phyloP scores from a whole-genome alignment of 768 basidiomycete species.

The Kwoniella mangroviensis region DNA sequence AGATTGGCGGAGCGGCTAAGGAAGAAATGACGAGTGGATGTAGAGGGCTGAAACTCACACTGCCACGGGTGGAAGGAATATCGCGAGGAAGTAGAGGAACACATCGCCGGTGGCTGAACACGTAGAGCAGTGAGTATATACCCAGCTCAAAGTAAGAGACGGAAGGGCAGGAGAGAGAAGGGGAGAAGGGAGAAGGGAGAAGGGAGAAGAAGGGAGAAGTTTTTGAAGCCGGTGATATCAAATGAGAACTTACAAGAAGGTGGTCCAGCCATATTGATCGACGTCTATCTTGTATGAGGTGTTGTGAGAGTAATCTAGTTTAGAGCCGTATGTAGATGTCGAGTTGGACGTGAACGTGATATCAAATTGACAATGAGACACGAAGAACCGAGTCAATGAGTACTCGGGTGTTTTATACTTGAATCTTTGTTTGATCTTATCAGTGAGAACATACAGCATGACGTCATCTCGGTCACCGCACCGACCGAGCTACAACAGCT shows the following conservation, averaged over 20 bases:
- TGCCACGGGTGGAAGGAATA: conserved; percentile 52
- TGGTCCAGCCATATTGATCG: conserved; percentile 25
- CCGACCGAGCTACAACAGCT: no score
- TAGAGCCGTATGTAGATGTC: background rate
- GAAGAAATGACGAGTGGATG: background rate
- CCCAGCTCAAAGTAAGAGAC: background rate
- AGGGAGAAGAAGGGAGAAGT: background rate
- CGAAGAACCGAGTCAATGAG: background rate
- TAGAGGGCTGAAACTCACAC: conserved; percentile 38
- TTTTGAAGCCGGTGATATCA: background rate
- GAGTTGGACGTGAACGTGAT: background rate
- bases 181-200: background rate
- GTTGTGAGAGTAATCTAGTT: no score
- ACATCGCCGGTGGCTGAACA: conserved; percentile 54
- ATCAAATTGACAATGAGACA: background rate
- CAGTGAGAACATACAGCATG: background rate
- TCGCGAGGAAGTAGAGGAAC: conserved; percentile 58
- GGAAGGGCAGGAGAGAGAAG: background rate
- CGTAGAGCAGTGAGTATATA: background rate
- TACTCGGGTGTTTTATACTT: background rate
- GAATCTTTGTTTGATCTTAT: background rate
- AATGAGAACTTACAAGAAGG: conserved; percentile 29
- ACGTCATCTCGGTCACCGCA: background rate
- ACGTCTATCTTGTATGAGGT: background rate
- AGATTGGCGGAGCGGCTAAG: background rate